Conservation (phyloP, 148 eudicot genomes). For the Agrostemma githago region DNA sequence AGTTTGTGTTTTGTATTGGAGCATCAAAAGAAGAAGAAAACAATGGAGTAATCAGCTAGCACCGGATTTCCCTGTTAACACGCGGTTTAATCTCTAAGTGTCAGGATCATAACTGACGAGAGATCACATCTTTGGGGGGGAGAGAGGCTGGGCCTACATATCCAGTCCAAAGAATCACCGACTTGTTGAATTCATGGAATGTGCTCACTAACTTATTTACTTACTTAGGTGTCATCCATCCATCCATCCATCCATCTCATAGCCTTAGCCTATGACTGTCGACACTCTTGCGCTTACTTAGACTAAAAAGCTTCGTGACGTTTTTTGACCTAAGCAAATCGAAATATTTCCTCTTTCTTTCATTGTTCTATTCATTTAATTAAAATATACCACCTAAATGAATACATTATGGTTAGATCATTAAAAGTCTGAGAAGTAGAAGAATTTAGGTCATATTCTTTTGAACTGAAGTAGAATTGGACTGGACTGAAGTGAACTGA, state of each 20-base stretch:
- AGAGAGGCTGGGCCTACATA: not conserved
- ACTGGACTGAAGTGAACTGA: too few relatives aligned
- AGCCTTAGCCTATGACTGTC: not conserved
- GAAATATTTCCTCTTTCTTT: too few relatives aligned
- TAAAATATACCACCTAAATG: too few relatives aligned
- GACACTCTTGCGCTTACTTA: not conserved
- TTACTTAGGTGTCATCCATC: constrained; percentile 7
- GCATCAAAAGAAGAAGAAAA: not conserved
- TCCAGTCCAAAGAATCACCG: not conserved
- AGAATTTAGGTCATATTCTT: too few relatives aligned
- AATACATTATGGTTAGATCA: too few relatives aligned
- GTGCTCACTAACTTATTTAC: not conserved
- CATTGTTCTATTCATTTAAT: too few relatives aligned
- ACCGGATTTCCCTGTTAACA: constrained; percentile 15
- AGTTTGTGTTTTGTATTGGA: not conserved
- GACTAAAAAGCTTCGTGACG: not conserved
- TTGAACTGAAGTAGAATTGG: too few relatives aligned
- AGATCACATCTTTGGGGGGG: not conserved
- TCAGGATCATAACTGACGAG: not conserved
- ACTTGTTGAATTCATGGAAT: constrained; percentile 14
- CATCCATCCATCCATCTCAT: constrained; percentile 8
- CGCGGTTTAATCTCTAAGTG: constrained; percentile 13
- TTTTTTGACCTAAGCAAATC: not conserved
- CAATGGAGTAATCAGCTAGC: not conserved
- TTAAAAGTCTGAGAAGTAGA: too few relatives aligned